Percentiles rank a stretch among this genome's conserved stretches.
These are phyloP conservation scores for Arabidopsis hybrid DNA, from an alignment of 441 rosid genomes.

Conservation along the genomic window DNA sequence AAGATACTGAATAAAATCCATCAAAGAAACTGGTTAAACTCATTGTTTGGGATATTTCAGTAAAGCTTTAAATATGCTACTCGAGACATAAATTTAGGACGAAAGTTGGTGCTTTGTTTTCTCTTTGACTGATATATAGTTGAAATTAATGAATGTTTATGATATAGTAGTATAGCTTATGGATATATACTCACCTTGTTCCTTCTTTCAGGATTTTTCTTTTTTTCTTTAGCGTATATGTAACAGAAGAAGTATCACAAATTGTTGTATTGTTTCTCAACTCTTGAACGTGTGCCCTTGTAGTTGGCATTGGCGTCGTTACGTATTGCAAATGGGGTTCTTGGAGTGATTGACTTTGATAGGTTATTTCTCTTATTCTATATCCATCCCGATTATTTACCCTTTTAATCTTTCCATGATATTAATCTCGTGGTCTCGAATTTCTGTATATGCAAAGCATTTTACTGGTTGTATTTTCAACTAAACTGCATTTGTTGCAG, in stretches of 20 bases:
- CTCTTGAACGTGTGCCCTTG: conserved; percentile 32
- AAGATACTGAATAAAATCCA: neutral
- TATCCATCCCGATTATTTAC: neutral
- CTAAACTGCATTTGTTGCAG: conserved; percentile 49
- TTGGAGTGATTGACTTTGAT: conserved; percentile 67
- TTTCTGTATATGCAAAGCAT: conserved; percentile 8
- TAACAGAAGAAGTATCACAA: neutral
- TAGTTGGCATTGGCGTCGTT: conserved; percentile 94
- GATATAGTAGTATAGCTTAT: conserved; percentile 6
- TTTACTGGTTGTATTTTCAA: conserved; percentile 3
- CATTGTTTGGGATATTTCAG: neutral
- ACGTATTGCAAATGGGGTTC: conserved; percentile 65
- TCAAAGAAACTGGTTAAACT: neutral
- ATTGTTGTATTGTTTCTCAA: conserved; percentile 26
- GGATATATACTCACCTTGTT: neutral
- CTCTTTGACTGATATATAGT: neutral
- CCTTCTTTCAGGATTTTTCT: neutral
- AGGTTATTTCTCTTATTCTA: conserved; percentile 51
- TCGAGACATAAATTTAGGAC: neutral
- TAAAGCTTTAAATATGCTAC: neutral
- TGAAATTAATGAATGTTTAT: neutral
- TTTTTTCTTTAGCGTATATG: neutral
- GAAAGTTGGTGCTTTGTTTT: neutral
- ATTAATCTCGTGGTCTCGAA: neutral
- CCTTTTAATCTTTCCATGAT: conserved; percentile 20